Conservation (phyloP, 176 grass and related monocot genomes). For the maize (Zea mays) region DNA sequence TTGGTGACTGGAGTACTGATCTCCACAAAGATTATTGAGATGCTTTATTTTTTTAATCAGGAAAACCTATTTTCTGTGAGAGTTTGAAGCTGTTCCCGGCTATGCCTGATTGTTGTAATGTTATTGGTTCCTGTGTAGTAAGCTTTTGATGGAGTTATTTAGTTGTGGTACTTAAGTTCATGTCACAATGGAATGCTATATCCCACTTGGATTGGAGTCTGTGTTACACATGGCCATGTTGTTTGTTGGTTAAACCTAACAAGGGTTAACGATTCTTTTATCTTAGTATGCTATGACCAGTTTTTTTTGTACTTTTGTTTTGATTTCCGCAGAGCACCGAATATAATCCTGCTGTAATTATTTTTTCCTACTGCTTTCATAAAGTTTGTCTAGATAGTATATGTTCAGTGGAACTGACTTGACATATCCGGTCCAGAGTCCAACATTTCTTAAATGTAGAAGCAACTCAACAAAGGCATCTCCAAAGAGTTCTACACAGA, state of each 20-base stretch:
- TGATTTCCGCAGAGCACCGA: background rate
- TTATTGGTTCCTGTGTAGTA: slow-evolving; percentile 8
- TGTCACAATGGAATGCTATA: background rate
- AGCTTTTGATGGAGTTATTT: background rate
- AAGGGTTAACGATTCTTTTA: background rate
- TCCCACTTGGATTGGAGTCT: background rate
- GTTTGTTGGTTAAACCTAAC: slow-evolving; percentile 1
- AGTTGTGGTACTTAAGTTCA: background rate
- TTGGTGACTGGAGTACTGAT: background rate
- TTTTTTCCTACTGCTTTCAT: slow-evolving; percentile 6
- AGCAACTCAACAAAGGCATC: slow-evolving; percentile 63
- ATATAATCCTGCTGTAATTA: slow-evolving; percentile 15
- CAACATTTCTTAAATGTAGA: slow-evolving; percentile 58
- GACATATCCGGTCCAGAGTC: slow-evolving; percentile 44
- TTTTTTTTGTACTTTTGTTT: background rate
- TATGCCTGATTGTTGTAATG: background rate
- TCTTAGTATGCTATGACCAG: background rate
- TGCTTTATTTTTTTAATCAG: background rate
- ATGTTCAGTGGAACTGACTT: background rate
- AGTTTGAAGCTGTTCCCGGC: background rate
- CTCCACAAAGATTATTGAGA: background rate
- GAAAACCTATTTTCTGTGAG: background rate
- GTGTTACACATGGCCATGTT: background rate
- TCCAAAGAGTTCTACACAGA: slow-evolving; percentile 55
- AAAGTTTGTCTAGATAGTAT: slow-evolving; percentile 13